phyloP scores from a whole-genome alignment of 2,329 filamentous ascomycete genomes.

The Penicillium rolfsii region DNA sequence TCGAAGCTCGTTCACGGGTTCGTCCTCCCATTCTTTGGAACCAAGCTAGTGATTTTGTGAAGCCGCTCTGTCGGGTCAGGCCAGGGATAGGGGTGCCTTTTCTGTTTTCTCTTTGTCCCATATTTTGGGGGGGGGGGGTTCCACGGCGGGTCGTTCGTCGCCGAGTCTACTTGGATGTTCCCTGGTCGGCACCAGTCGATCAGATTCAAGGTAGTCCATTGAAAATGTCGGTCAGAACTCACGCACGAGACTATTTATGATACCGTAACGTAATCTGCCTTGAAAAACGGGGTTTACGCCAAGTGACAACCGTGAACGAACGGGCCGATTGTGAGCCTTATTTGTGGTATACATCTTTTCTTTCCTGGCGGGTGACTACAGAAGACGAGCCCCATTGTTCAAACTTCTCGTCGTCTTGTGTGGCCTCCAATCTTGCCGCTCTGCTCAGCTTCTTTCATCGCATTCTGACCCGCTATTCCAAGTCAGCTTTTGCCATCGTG shows the following conservation, averaged over 20 bases:
- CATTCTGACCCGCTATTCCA: neutral
- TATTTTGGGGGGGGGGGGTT: neutral
- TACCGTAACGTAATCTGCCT: neutral
- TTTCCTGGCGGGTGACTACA: neutral
- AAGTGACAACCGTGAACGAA: neutral
- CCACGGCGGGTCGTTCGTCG: neutral
- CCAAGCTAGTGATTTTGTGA: neutral
- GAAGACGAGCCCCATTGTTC: neutral
- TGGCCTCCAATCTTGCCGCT: constrained; percentile 1
- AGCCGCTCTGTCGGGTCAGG: neutral
- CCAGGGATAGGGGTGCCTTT: neutral
- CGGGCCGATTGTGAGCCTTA: neutral
- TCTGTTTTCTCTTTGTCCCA: neutral
- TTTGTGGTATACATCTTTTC: neutral
- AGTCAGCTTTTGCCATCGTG: neutral
- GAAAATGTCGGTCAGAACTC: constrained; percentile 5
- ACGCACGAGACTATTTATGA: neutral
- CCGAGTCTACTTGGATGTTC: neutral
- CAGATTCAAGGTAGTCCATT: neutral
- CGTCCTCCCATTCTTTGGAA: neutral
- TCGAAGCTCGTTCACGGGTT: neutral
- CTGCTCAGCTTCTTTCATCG: neutral
- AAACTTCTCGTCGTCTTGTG: neutral
- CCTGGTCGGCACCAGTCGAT: constrained; percentile 3
- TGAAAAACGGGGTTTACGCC: no score